Evolutionary conservation across 1,284 basidiomycete species (phyloP), one percentile per base, ranked within the genome.

Genomic region (Irpex sp.): DNA sequence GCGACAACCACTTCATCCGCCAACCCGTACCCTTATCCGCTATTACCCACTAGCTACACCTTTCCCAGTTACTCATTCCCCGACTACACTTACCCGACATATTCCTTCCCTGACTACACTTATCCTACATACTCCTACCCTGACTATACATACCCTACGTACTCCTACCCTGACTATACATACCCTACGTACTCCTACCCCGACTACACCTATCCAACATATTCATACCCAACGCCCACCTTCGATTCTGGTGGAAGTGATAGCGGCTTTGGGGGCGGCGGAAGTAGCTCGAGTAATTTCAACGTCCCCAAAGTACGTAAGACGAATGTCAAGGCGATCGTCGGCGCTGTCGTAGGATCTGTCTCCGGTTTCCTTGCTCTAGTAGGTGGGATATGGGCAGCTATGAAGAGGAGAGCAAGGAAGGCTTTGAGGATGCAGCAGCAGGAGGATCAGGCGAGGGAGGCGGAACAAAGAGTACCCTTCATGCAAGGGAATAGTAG

Each of bases 321-420:
- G n/a, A 56, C 17, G 17, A 54, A 31, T 21, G 35, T 53, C 19
- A 58, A 59, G 43, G 59, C 56, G 1, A 56, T 62, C 57, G 50
- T 55, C 26, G 61, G 61, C n/a, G 57, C 57, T 7, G 57, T 62
- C 35, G 57, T 58, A 8, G 61, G 61, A 6, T 57, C 54, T 19
- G 61, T 62, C 5, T 19, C 50, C 0, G 61, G 61, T 11, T 55
- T 62, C 19, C 54, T 62, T 37, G 37, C 26, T 5, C 33, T 62
- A 19, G 15, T 62, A 9, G 51, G 61, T 35, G 61, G 57, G 21
- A 39, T 62, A 31, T 62, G 61, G 61, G 61, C 61, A 1, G 36
- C n/a, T 13, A 35, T 56, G 11, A 50, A 53, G 47, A 37, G 56
- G 5, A 57, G 9, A 37, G 43, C 31, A 39, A 11, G 57, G 21